Conservation (phyloP, 371 early-diverging fungal genomes). For the Zychaea mexicana region DNA sequence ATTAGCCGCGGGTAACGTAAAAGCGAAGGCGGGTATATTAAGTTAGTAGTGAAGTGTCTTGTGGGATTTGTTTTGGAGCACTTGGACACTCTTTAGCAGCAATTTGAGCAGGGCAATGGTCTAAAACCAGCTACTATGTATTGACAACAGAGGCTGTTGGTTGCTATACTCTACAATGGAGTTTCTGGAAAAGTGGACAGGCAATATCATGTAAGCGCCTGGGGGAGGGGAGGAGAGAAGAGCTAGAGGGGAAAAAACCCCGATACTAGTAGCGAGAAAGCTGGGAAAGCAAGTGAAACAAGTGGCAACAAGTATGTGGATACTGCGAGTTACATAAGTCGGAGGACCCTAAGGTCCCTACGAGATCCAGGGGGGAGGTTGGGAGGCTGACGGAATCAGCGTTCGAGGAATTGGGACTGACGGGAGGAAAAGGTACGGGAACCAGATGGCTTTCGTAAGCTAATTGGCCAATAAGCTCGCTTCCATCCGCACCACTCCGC, state of each 20-base stretch:
- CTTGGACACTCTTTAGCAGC: no score
- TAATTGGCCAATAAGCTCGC: slow-evolving; percentile 7
- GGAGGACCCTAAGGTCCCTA: slow-evolving; percentile 14
- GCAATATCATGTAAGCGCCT: not conserved
- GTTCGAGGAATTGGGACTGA: slow-evolving; percentile 7
- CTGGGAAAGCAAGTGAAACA: not conserved
- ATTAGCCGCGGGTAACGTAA: no score
- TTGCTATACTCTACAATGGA: no score
- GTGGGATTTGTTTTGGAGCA: no score
- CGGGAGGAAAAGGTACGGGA: slow-evolving; percentile 11
- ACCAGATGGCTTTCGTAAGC: slow-evolving; percentile 6
- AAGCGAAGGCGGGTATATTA: no score
- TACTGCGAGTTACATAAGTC: slow-evolving; percentile 17
- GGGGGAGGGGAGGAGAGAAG: no score
- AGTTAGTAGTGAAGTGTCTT: no score
- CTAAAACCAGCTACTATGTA: no score
- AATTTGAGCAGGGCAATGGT: no score
- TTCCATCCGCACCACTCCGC: not conserved
- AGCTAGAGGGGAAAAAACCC: not conserved
- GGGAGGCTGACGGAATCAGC: slow-evolving; percentile 8
- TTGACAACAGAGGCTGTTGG: no score
- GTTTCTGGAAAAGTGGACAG: not conserved
- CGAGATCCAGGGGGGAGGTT: slow-evolving; percentile 2
- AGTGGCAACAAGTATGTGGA: not conserved
- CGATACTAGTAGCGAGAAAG: not conserved